A percentile compares a stretch with the other conserved stretches of the same genome.
Conservation (phyloP, 1,284 basidiomycete species). For the Inonotus hispidus region DNA sequence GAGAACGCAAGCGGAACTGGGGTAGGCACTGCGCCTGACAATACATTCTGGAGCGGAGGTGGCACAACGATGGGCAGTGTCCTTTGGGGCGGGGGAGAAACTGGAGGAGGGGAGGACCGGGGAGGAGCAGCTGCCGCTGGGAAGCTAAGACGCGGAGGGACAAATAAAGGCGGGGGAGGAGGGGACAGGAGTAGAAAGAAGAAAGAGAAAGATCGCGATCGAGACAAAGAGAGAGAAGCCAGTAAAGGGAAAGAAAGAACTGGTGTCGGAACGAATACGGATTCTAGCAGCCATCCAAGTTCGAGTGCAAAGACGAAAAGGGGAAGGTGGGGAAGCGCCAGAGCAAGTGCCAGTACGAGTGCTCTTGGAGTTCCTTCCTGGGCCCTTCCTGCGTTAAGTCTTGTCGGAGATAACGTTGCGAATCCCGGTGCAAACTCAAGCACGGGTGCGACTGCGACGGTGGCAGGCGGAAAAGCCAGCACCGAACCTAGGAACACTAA, state of each 20-base stretch:
- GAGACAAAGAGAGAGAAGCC: conserved; percentile 23
- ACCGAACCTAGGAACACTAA: neutral
- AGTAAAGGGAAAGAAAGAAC: neutral
- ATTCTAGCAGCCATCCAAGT: neutral
- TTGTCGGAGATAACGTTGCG: neutral
- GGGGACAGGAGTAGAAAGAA: conserved; percentile 38
- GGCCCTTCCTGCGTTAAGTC: conserved; percentile 3
- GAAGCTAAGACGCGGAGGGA: conserved; percentile 48
- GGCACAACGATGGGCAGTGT: conserved; percentile 31
- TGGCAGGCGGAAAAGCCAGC: neutral
- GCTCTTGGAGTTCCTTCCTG: conserved; percentile 7
- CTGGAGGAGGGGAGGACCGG: conserved; percentile 27
- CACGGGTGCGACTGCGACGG: neutral
- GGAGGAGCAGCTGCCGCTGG: conserved; percentile 29
- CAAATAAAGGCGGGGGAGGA: conserved; percentile 35
- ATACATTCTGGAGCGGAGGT: conserved; percentile 21
- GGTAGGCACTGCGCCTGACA: neutral
- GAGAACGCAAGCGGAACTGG: conserved; percentile 38
- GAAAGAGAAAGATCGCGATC: conserved; percentile 38
- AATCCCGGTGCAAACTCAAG: no score
- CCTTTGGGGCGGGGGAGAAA: neutral
- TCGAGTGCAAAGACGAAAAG: neutral
- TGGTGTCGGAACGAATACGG: neutral
- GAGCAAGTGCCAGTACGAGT: neutral
- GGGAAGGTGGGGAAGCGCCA: neutral